Percentiles rank a stretch among this genome's conserved stretches.
phyloP scores from a whole-genome alignment of 441 rosid genomes.

The Aleurites moluccanus region DNA sequence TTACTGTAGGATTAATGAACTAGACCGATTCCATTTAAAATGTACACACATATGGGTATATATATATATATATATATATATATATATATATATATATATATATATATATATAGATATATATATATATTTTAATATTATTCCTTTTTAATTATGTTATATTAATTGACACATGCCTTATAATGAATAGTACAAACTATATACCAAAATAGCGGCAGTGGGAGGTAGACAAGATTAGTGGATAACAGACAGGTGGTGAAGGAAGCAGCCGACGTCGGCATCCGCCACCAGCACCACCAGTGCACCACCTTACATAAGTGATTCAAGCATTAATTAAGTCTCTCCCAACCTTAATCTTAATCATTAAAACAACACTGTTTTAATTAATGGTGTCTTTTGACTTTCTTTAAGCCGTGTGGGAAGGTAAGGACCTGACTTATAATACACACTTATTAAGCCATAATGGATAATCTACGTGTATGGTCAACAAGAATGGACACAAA shows the following conservation, averaged over 20 bases:
- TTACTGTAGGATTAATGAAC: no score
- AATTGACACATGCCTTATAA: slow-evolving; percentile 1
- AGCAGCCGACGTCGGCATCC: background rate
- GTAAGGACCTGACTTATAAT: background rate
- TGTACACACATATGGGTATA: no score
- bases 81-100: no score
- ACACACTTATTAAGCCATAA: background rate
- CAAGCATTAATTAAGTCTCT: no score
- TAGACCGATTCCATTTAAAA: no score
- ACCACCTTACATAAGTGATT: background rate
- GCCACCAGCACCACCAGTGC: background rate
- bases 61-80: no score
- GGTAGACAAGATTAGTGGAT: background rate
- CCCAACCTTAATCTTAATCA: slow-evolving; percentile 19
- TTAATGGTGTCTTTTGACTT: slow-evolving; percentile 4
- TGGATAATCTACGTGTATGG: background rate
- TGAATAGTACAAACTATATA: background rate
- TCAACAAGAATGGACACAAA: no score
- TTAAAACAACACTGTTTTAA: background rate
- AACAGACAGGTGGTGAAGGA: background rate
- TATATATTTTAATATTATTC: background rate
- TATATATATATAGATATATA: no score
- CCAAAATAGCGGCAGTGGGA: background rate
- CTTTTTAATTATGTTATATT: background rate
- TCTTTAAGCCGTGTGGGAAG: slow-evolving; percentile 39